These are phyloP conservation scores for Catharanthus roseus DNA, from an alignment of 257 asterid species.

Conservation along the genomic window DNA sequence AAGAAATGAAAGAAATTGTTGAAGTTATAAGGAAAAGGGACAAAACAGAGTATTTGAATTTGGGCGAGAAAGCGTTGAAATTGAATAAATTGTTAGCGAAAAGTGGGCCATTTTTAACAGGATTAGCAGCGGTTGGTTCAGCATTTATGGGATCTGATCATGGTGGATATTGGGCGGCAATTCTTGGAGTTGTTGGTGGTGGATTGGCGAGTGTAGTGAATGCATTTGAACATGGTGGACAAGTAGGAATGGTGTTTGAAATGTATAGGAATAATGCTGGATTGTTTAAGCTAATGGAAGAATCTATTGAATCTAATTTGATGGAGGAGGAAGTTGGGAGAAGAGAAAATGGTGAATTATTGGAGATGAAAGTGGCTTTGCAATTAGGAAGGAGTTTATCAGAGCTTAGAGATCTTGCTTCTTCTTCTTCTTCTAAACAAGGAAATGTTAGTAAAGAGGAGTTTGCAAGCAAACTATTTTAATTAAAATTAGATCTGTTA, in stretches of 20 bases:
- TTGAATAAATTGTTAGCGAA: conserved; percentile 45
- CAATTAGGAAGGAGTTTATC: conserved; percentile 70
- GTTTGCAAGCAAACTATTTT: too few species aligned
- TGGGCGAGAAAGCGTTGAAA: conserved; percentile 48
- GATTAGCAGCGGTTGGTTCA: conserved; percentile 54
- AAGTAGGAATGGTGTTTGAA: conserved; percentile 85
- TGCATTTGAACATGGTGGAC: conserved; percentile 66
- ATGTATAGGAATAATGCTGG: conserved; percentile 78
- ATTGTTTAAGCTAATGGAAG: conserved; percentile 56
- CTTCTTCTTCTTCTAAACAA: too few species aligned
- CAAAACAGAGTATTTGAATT: conserved; percentile 42
- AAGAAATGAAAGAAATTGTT: conserved; percentile 48
- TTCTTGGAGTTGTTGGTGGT: conserved; percentile 47
- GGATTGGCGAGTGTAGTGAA: conserved; percentile 65
- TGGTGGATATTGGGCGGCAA: conserved; percentile 33
- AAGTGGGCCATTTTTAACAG: conserved; percentile 51
- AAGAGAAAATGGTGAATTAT: conserved; percentile 64
- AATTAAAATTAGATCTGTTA: too few species aligned
- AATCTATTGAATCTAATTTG: conserved; percentile 48
- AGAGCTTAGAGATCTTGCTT: conserved; percentile 10
- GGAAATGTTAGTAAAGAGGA: too few species aligned
- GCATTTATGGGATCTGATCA: conserved; percentile 26
- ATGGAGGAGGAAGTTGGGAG: conserved; percentile 34
- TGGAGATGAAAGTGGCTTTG: conserved; percentile 60
- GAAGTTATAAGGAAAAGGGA: conserved; percentile 35